A percentile compares a stretch with the other conserved stretches of the same genome.
Conservation (phyloP, 2,329 filamentous ascomycete species). For the Metarhizium album region DNA sequence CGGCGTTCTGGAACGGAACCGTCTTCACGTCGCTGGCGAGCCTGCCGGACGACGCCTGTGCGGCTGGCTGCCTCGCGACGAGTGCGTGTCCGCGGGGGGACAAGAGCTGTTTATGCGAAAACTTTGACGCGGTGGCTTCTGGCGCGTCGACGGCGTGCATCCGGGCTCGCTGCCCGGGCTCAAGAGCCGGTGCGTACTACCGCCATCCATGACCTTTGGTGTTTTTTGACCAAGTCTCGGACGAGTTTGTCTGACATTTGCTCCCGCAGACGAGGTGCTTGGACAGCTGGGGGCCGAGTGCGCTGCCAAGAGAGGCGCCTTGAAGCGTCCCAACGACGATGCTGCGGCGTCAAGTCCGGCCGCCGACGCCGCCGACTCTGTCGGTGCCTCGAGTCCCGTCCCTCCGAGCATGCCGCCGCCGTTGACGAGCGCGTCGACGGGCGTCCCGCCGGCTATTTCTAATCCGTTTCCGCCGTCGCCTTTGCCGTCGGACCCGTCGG, state of each 20-base stretch:
- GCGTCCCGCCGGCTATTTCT: too few relatives aligned
- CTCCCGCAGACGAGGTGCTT: neutral
- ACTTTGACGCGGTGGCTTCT: neutral
- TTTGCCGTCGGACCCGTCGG: too few relatives aligned
- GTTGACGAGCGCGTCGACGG: too few relatives aligned
- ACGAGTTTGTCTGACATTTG: neutral
- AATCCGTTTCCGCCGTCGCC: too few relatives aligned
- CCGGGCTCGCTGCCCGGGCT: neutral
- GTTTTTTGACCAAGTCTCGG: too few relatives aligned
- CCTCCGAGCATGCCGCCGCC: too few relatives aligned
- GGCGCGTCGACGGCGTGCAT: neutral
- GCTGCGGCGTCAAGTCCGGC: too few relatives aligned
- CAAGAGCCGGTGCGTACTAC: neutral
- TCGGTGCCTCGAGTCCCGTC: too few relatives aligned
- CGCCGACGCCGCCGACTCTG: too few relatives aligned
- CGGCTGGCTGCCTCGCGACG: neutral
- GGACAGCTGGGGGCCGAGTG: neutral
- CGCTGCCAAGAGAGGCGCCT: neutral
- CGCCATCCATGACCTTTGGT: neutral
- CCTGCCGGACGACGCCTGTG: neutral
- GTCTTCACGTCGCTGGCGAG: neutral
- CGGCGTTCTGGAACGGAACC: neutral
- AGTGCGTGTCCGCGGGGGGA: neutral
- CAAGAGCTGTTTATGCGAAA: neutral
- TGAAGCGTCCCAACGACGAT: too few relatives aligned